These are phyloP conservation scores for Pythium vanterpoolii DNA, from an alignment of 352 stramenopile genomes.

Conservation along the genomic window DNA sequence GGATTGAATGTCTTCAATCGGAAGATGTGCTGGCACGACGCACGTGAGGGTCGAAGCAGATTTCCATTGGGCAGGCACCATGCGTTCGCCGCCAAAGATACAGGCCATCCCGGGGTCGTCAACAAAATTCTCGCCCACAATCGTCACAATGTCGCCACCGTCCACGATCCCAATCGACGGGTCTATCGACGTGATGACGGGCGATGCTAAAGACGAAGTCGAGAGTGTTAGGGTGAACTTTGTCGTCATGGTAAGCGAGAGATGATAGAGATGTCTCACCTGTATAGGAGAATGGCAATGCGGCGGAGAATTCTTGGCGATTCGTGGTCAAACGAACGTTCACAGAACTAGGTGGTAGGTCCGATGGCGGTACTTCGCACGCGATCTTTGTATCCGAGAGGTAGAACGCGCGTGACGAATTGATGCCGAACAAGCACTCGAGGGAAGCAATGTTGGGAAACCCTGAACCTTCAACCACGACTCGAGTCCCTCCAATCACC, in stretches of 20 bases:
- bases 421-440: conserved; percentile 20
- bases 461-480: conserved; percentile 29
- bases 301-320: conserved; percentile 41
- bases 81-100: conserved; percentile 2
- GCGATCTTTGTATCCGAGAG: conserved; percentile 4
- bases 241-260: neutral
- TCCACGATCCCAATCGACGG: conserved; percentile 5
- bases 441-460: conserved; percentile 15
- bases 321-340: conserved; percentile 51
- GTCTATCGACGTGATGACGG: conserved; percentile 23
- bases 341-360: conserved; percentile 14
- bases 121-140: conserved; percentile 20
- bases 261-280: conserved; percentile 25
- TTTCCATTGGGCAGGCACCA: conserved; percentile 1
- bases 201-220: conserved; percentile 29
- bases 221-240: neutral
- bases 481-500: conserved; percentile 28
- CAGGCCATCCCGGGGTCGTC: neutral
- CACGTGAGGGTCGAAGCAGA: conserved; percentile 15
- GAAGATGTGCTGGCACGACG: neutral
- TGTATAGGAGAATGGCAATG: conserved; percentile 41
- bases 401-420: neutral
- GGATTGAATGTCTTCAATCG: neutral
- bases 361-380: conserved; percentile 1
- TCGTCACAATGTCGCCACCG: conserved; percentile 13